Percentiles rank a stretch among this genome's conserved stretches.
phyloP scores from a whole-genome alignment of 192 early-diverging fungal species.

The Backusella liffmaniae region DNA sequence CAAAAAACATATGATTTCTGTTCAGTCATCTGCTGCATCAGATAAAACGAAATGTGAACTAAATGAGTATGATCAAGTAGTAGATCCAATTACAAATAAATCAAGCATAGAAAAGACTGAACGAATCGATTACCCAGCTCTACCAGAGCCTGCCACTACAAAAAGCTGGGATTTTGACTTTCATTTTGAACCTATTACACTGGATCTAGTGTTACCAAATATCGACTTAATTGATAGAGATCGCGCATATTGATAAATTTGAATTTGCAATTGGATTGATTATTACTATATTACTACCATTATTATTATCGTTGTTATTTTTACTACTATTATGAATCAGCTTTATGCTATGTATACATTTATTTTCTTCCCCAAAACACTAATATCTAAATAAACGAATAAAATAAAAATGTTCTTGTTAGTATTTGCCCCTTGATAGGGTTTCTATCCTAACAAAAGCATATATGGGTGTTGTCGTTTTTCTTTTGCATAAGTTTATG shows the following conservation, averaged over 20 bases:
- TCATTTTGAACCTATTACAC: constrained; percentile 14
- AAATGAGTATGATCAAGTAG: not conserved
- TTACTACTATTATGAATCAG: not conserved
- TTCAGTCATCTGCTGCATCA: not conserved
- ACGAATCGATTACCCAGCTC: not conserved
- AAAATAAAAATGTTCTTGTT: not conserved
- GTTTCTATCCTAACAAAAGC: not conserved
- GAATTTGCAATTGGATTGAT: not conserved
- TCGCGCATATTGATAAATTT: not conserved
- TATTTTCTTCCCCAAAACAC: not conserved
- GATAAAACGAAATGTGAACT: not conserved
- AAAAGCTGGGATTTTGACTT: constrained; percentile 3
- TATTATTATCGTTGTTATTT: not conserved
- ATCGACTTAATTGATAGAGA: not conserved
- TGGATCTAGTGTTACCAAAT: not conserved
- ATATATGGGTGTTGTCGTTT: not conserved
- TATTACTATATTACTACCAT: not conserved
- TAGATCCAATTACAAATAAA: not conserved
- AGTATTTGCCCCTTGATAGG: not conserved
- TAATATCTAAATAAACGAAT: not conserved
- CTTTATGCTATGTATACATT: not conserved
- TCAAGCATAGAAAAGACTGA: not conserved
- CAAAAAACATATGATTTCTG: not conserved
- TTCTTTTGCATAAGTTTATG: not conserved
- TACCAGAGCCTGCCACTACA: not conserved